Conservation (phyloP, 2,329 filamentous ascomycete genomes). For the Aspergillus carbonarius region DNA sequence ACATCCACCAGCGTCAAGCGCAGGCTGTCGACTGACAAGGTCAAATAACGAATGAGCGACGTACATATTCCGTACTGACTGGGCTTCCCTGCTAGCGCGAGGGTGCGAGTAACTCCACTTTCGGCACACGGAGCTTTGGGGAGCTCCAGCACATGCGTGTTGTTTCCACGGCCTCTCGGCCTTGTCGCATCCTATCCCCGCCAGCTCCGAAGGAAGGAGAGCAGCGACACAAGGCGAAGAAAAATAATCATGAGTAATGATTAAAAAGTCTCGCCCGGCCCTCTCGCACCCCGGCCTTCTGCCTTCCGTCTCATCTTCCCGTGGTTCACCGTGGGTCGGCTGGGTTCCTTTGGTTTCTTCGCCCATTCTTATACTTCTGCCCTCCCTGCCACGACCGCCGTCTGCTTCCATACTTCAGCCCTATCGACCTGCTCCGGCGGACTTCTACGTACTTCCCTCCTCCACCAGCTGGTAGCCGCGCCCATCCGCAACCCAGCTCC, state of each 20-base stretch:
- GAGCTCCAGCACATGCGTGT: conserved; percentile 9
- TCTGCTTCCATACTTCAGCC: conserved; percentile 17
- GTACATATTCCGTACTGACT: too few species aligned
- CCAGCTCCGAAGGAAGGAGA: conserved; percentile 25
- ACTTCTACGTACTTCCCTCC: neutral
- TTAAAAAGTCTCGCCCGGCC: conserved; percentile 16
- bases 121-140: conserved; percentile 21
- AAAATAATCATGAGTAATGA: conserved; percentile 12
- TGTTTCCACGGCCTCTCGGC: conserved; percentile 31
- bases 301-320: neutral
- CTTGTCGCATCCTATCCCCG: conserved; percentile 29
- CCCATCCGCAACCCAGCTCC: neutral
- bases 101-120: conserved; percentile 9
- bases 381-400: neutral
- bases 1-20: neutral
- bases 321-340: conserved; percentile 3
- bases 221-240: conserved; percentile 6
- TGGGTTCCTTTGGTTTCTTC: conserved; percentile 2
- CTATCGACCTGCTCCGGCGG: conserved; percentile 9
- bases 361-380: conserved; percentile 5
- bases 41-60: too few species aligned
- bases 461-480: neutral
- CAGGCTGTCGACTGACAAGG: neutral
- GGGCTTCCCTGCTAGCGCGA: conserved; percentile 4
- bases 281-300: conserved; percentile 6